Conservation (phyloP, 176 grass and related monocot genomes). For the Pontederia paniculata region DNA sequence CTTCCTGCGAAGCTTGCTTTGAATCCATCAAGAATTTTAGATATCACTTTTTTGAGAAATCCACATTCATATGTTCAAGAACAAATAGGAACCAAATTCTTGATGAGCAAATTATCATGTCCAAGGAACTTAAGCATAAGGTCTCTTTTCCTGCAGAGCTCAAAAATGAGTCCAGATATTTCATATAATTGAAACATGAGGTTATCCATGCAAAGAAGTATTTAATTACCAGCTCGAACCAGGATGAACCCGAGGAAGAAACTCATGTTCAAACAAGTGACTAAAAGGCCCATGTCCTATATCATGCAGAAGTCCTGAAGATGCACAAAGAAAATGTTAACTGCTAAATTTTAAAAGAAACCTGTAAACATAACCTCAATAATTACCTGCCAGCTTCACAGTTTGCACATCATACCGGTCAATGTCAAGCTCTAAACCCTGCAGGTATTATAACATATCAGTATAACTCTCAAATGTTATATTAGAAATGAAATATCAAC, state of each 20-base stretch:
- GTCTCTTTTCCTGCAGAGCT: too few species aligned
- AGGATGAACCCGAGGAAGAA: slow-evolving; percentile 59
- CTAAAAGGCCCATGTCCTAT: slow-evolving; percentile 93
- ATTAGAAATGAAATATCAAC: slow-evolving; percentile 6
- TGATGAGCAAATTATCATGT: too few species aligned
- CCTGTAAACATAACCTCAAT: neutral
- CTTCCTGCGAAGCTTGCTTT: too few species aligned
- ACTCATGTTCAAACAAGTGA: slow-evolving; percentile 91
- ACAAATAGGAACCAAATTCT: too few species aligned
- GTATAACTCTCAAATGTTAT: neutral
- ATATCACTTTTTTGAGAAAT: too few species aligned
- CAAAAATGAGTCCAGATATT: too few species aligned
- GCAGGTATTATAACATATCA: slow-evolving; percentile 13
- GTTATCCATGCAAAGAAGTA: neutral
- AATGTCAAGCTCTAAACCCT: slow-evolving; percentile 71
- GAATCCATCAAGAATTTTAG: too few species aligned
- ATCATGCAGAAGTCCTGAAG: slow-evolving; percentile 78
- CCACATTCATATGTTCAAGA: too few species aligned
- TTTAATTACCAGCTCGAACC: slow-evolving; percentile 64
- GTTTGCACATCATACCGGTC: slow-evolving; percentile 61
- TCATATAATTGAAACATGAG: too few species aligned
- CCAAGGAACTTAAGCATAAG: too few species aligned
- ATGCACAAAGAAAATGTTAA: neutral
- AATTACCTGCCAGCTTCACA: slow-evolving; percentile 77
- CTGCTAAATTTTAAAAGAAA: neutral